Evolutionary conservation across 352 stramenopile genomes (phyloP), one percentile per base, ranked within the genome.

Genomic region (Peronospora farinosa): DNA sequence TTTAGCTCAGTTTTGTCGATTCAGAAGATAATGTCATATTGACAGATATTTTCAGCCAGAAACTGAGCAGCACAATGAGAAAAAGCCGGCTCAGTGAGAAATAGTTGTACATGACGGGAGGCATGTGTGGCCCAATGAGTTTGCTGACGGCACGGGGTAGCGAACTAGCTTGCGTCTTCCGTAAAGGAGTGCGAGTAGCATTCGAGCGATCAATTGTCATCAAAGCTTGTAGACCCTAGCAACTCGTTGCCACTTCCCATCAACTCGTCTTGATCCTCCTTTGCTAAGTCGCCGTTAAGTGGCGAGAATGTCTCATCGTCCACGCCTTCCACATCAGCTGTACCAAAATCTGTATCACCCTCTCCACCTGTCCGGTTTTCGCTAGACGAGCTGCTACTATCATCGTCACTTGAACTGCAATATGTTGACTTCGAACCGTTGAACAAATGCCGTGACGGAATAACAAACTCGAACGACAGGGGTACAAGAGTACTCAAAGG

Each of bases 181-280:
- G 19, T 51, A 19, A 19, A 33, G 36, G 38, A 40, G 12, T 31
- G 13, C 32, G 31, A 37, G 31, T 32, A 23, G 16, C 25, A 21
- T 17, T 49, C 5, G n/a, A 47, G 13, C 21, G 40, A 40, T 72
- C 51, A 76, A 51, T 70, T 72, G 36, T 72, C 74, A 47, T 86
- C 76, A 37, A 89, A 80, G 40, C 68, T 79, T 50, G 65, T 72
- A 47, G 66, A 70, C 27, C 69, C 65, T 45, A 89, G 47, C 39
- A 89, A 65, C 33, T 89, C 78, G 46, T 84, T 87, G 25, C 78
- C 76, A 45, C 76, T 88, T 27, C 74, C 76, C 74, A 90, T 83
- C 23, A 88, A 53, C 46, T 84, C 74, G 43, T 88, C 79, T 54
- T 85, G 72, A 11, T 86, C 69, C 9, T 82, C 71, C 23, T 74